These are phyloP conservation scores for Leptodermis oblonga DNA, from an alignment of 257 asterid species.

Conservation along the genomic window DNA sequence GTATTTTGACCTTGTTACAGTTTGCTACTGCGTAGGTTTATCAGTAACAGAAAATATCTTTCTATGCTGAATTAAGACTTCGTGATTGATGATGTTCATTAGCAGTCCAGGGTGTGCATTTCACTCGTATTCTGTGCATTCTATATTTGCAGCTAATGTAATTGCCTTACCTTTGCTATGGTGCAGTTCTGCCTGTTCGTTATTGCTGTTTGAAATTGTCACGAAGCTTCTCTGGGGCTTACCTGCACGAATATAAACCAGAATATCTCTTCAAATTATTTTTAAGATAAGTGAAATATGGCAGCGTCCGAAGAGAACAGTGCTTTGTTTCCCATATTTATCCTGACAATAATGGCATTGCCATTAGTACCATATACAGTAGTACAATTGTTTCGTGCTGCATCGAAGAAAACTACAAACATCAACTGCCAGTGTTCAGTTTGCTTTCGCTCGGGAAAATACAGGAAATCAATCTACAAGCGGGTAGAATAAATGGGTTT, in stretches of 20 bases:
- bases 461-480: conserved; percentile 82
- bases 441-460: conserved; percentile 90
- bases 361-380: conserved; percentile 95
- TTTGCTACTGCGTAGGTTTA: background rate
- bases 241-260: background rate
- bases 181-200: conserved; percentile 4
- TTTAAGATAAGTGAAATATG: conserved; percentile 32
- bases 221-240: conserved; percentile 4
- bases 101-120: background rate
- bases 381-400: conserved; percentile 59
- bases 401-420: conserved; percentile 53
- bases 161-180: background rate
- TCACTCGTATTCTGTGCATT: background rate
- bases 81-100: background rate
- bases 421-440: conserved; percentile 81
- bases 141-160: background rate
- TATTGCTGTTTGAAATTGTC: background rate
- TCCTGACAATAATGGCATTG: conserved; percentile 83
- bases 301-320: conserved; percentile 89
- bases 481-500: conserved; percentile 49
- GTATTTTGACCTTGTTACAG: background rate
- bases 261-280: background rate
- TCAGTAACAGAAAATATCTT: background rate
- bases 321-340: conserved; percentile 88
- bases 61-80: background rate